phyloP scores from a whole-genome alignment of 768 basidiomycete genomes.

The Pholiota molesta region DNA sequence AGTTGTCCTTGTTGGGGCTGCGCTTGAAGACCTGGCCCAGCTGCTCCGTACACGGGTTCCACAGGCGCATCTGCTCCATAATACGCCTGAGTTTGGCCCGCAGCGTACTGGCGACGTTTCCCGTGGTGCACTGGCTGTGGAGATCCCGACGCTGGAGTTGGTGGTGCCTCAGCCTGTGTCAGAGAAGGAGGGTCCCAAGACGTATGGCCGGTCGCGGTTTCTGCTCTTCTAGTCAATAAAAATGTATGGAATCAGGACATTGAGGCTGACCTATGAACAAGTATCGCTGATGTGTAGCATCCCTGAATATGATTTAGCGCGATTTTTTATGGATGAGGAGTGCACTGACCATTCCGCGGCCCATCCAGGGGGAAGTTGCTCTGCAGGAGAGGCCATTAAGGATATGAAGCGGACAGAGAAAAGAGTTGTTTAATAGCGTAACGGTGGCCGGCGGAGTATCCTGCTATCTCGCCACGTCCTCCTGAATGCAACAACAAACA shows the following conservation, averaged over 20 bases:
- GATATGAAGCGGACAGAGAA: slow-evolving; percentile 13
- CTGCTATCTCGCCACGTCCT: slow-evolving; percentile 30
- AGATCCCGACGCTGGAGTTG: slow-evolving; percentile 59
- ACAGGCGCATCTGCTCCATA: slow-evolving; percentile 55
- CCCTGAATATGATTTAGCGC: slow-evolving; percentile 53
- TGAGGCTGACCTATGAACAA: slow-evolving; percentile 80
- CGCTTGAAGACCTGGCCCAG: slow-evolving; percentile 39
- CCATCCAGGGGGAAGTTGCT: slow-evolving; percentile 91
- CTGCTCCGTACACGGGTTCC: slow-evolving; percentile 47
- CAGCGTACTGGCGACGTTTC: slow-evolving; percentile 92
- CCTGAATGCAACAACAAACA: slow-evolving; percentile 24
- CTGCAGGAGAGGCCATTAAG: slow-evolving; percentile 52
- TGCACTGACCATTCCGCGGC: slow-evolving; percentile 80
- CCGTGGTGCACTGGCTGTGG: slow-evolving; percentile 53
- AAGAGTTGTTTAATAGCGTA: slow-evolving; percentile 19
- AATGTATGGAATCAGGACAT: slow-evolving; percentile 20
- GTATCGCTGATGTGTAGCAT: slow-evolving; percentile 76
- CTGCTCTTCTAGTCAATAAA: slow-evolving; percentile 44
- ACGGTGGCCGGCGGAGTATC: slow-evolving; percentile 22
- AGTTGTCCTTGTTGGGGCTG: slow-evolving; percentile 57
- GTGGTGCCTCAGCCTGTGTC: slow-evolving; percentile 32
- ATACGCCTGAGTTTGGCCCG: slow-evolving; percentile 91
- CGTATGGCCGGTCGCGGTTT: slow-evolving; percentile 78
- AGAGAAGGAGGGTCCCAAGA: slow-evolving; percentile 87
- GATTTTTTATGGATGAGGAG: slow-evolving; percentile 10